These are phyloP conservation scores for Pleurotus tuoliensis DNA, from an alignment of 768 basidiomycete genomes.

Conservation along the genomic window DNA sequence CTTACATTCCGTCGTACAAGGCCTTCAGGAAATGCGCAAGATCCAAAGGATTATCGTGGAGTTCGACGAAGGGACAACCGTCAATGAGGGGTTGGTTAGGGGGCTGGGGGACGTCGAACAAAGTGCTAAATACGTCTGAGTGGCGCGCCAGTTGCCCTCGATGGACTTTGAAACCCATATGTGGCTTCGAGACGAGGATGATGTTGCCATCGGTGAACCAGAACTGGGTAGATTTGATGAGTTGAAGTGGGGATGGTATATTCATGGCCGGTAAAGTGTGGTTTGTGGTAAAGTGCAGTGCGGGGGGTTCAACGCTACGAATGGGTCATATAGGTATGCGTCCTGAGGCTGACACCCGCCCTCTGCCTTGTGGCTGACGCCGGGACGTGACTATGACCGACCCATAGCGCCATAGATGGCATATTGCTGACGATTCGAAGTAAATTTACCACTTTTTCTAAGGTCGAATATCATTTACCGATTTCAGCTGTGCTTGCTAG, in stretches of 20 bases:
- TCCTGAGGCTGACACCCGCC: too few relatives aligned
- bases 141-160: constrained; percentile 70
- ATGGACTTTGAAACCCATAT: constrained; percentile 68
- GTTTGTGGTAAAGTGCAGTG: too few relatives aligned
- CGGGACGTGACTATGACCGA: too few relatives aligned
- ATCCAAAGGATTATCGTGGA: constrained; percentile 66
- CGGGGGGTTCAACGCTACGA: too few relatives aligned
- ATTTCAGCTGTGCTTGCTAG: too few relatives aligned
- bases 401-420: too few relatives aligned
- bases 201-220: constrained; percentile 77
- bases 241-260: not conserved
- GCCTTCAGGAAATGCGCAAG: constrained; percentile 63
- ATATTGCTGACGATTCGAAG: too few relatives aligned
- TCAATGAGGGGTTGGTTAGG: constrained; percentile 45
- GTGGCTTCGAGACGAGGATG: constrained; percentile 48
- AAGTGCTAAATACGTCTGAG: constrained; percentile 70
- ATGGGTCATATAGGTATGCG: too few relatives aligned
- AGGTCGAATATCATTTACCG: too few relatives aligned
- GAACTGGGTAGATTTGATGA: constrained; percentile 43
- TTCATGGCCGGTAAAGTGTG: too few relatives aligned
- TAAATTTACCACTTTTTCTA: too few relatives aligned
- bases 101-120: constrained; percentile 65
- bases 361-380: too few relatives aligned
- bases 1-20: constrained; percentile 71
- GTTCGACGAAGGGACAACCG: constrained; percentile 52